Conservation (phyloP, 352 stramenopile species). For the Globisporangium nagaii region DNA sequence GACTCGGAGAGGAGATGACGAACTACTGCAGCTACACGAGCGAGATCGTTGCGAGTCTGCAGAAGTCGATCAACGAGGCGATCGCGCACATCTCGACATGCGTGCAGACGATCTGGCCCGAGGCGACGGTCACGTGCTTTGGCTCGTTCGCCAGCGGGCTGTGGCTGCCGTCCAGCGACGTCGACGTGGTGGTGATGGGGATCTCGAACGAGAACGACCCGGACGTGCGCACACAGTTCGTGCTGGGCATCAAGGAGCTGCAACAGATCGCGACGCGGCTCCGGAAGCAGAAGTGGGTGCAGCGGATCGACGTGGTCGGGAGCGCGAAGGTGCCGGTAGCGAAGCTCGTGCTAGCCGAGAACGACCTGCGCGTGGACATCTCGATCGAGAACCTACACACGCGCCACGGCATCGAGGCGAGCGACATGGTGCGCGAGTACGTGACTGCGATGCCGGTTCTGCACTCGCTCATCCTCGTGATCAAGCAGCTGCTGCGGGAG, state of each 20-base stretch:
- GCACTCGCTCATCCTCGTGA: slow-evolving; percentile 74
- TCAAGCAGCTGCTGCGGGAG: slow-evolving; percentile 84
- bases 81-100: slow-evolving; percentile 59
- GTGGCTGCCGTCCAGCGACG: slow-evolving; percentile 85
- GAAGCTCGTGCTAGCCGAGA: slow-evolving; percentile 61
- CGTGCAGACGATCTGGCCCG: slow-evolving; percentile 71
- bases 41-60: slow-evolving; percentile 39
- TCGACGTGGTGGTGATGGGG: slow-evolving; percentile 84
- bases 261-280: slow-evolving; percentile 51
- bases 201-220: slow-evolving; percentile 33
- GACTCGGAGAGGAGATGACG: slow-evolving; percentile 55
- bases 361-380: slow-evolving; percentile 79
- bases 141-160: slow-evolving; percentile 83
- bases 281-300: slow-evolving; percentile 59
- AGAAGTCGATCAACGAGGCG: slow-evolving; percentile 62
- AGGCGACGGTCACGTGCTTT: slow-evolving; percentile 67
- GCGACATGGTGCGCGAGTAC: slow-evolving; percentile 74
- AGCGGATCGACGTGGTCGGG: slow-evolving; percentile 76
- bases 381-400: slow-evolving; percentile 87
- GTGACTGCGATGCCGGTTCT: slow-evolving; percentile 59
- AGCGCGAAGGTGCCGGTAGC: slow-evolving; percentile 83
- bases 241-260: slow-evolving; percentile 45
- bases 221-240: slow-evolving; percentile 41
- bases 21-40: slow-evolving; percentile 66
- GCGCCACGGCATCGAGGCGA: slow-evolving; percentile 72